phyloP scores from a whole-genome alignment of 768 basidiomycete genomes.

The Collybia sp. region DNA sequence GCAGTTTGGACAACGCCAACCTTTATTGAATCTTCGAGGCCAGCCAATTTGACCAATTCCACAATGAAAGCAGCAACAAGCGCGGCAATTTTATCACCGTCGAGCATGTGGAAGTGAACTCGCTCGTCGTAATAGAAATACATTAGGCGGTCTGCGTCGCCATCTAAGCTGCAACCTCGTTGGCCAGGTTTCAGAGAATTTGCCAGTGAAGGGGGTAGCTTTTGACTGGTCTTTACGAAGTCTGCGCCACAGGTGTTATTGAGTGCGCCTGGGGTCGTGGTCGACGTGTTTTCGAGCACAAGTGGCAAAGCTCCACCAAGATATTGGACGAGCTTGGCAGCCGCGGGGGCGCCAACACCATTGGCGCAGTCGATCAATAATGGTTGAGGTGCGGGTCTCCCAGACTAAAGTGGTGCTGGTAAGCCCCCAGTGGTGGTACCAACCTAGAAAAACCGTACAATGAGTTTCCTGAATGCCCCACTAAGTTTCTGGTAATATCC shows the following conservation, averaged over 20 bases:
- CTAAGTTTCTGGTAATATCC: conserved; percentile 85
- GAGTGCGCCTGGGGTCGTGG: conserved; percentile 61
- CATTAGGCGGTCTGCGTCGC: conserved; percentile 95
- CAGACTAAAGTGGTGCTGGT: conserved; percentile 36
- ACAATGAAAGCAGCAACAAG: conserved; percentile 91
- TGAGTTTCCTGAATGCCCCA: conserved; percentile 76
- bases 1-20: conserved; percentile 98
- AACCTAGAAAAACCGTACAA: conserved; percentile 49
- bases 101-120: conserved; percentile 83
- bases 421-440: conserved; percentile 1
- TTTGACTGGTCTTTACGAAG: conserved; percentile 92
- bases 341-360: conserved; percentile 83
- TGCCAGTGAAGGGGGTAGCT: conserved; percentile 71
- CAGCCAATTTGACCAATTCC: conserved; percentile 82
- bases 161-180: conserved; percentile 91
- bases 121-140: conserved; percentile 87
- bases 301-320: conserved; percentile 61
- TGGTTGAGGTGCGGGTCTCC: conserved; percentile 50
- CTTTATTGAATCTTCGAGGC: conserved; percentile 69
- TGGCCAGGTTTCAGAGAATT: conserved; percentile 62
- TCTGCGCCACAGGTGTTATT: conserved; percentile 93
- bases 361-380: conserved; percentile 97
- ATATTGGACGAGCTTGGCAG: conserved; percentile 52
- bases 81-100: conserved; percentile 97
- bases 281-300: conserved; percentile 64